Evolutionary conservation across 2,329 filamentous ascomycete species (phyloP), one percentile per base, ranked within the genome.

Genomic region (Penicillium sp.): DNA sequence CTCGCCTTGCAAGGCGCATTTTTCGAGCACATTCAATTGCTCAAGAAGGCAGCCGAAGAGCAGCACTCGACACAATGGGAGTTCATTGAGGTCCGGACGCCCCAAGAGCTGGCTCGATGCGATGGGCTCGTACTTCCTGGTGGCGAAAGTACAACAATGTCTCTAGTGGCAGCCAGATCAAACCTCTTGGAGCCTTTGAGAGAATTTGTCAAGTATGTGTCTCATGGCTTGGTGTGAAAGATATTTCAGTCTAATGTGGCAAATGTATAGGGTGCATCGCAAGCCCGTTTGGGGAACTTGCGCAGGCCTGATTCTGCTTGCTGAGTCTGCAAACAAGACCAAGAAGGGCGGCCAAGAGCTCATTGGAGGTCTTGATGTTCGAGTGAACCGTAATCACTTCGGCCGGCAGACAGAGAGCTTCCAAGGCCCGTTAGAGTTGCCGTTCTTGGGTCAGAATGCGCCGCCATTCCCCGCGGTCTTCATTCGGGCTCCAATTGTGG

Each of bases 251-350:
- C 51, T 63, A 51, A 58, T 51, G 51, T 53, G 24, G 54, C 56
- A 59, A 57, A 54, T 60, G 51, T 56, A 38, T 59, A 93, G 89
- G 66, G 77, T 89, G 38, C 77, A 84, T 47, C 84, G 87, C 61
- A 91, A 88, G 63, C 92, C 92, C 10, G 89, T 88, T 23, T 99
- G 93, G 93, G 94, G 94, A 51, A 97, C 94, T 18, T 99, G 94
- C 71, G 94, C 94, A 12, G 94, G 94, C 9, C 81, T 97, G 52
- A 96, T 99, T 62, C 78, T 97, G 45, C 85, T 99, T 45, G 88
- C 91, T 2, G 89, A 96, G 66, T 85, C 88, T 53, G 93, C 91
- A 45, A 95, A 93, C 70, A 84, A 87, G 57, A 91, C 89, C 34
- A 97, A 96, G 70, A 86, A 88, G 65, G 91, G 90, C 41, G 93